Evolutionary conservation across 2,329 filamentous ascomycete species (phyloP), one percentile per base, ranked within the genome.

Genomic region (Dactylellina cionopaga): DNA sequence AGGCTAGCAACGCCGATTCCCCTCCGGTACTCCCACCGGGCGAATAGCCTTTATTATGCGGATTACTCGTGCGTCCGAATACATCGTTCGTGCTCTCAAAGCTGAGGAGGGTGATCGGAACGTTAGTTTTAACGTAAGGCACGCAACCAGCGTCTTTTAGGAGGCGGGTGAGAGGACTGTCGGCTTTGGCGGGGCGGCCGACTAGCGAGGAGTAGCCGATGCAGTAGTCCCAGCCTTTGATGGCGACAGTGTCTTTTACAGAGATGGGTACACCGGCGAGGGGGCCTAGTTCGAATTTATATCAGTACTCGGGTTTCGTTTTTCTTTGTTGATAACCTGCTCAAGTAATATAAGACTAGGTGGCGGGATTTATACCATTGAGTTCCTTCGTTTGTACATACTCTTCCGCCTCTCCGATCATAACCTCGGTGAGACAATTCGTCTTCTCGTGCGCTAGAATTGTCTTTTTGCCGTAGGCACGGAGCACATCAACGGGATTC

Each of bases 121-220:
- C 80, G 74, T 95, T 95, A 0, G 93, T 97, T 83, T 97, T 98
- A 75, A 93, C 92, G 79, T 96, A 96, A 0, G 93, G 93, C 1
- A 97, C 85, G 0, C 93, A 92, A 19, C 93, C 91, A 1, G 92
- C 92, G 78, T 95, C 90, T 78, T 96, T 96, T 55, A 97, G 83
- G 41, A 98, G 81, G 63, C 85, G 86, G 19, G 91, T 89, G 77
- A 92, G 86, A 1, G 87, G 83, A 0, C 92, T 92, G 81, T 97
- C 92, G 25, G 85, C 80, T 0, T 79, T 63, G 35, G 84, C 82
- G 11, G 89, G 89, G 77, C 93, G 91, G 52, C 35, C 43, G 0
- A 88, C 86, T 75, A 92, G 87, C 56, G 84, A 82, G 33, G 90
- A 92, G 80, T 92, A 96, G 1, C 92, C 93, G 1, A 96, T 90